phyloP scores from a whole-genome alignment of 1,284 basidiomycete species.

The Ceraceosorus guamensis region DNA sequence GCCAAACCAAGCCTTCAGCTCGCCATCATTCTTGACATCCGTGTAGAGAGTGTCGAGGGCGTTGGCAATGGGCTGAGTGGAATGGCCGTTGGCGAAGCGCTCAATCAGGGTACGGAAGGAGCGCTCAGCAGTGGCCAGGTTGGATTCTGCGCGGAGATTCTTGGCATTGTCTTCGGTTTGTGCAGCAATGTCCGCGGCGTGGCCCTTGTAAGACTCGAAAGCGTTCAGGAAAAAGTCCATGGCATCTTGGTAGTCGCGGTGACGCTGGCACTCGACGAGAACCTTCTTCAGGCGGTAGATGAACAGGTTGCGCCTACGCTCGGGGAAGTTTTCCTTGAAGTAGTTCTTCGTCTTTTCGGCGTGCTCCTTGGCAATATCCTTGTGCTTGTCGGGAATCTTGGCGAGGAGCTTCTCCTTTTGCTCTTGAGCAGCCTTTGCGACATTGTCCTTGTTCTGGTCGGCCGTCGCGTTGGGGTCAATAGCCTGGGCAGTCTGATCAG shows the following conservation, averaged over 20 bases:
- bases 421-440: constrained; percentile 42
- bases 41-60: constrained; percentile 67
- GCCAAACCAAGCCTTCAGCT: constrained; percentile 69
- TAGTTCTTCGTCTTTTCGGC: constrained; percentile 53
- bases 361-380: constrained; percentile 37
- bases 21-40: constrained; percentile 68
- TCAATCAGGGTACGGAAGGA: constrained; percentile 61
- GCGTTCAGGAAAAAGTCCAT: constrained; percentile 51
- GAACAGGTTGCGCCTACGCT: constrained; percentile 74
- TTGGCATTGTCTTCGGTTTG: constrained; percentile 54
- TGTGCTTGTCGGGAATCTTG: constrained; percentile 42
- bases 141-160: constrained; percentile 56
- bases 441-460: constrained; percentile 47
- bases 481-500: constrained; percentile 28
- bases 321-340: constrained; percentile 72
- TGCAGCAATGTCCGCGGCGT: constrained; percentile 55
- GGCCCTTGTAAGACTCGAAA: constrained; percentile 61
- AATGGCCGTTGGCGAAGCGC: constrained; percentile 72
- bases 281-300: constrained; percentile 77
- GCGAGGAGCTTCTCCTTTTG: constrained; percentile 52
- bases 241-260: constrained; percentile 73
- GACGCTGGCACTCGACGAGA: constrained; percentile 83
- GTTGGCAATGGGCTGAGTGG: constrained; percentile 62
- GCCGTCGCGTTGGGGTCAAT: constrained; percentile 37
- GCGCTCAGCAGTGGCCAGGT: constrained; percentile 46